Evolutionary conservation across 2,329 filamentous ascomycete genomes (phyloP), one percentile per base, ranked within the genome.

Genomic region (Alternaria panax): DNA sequence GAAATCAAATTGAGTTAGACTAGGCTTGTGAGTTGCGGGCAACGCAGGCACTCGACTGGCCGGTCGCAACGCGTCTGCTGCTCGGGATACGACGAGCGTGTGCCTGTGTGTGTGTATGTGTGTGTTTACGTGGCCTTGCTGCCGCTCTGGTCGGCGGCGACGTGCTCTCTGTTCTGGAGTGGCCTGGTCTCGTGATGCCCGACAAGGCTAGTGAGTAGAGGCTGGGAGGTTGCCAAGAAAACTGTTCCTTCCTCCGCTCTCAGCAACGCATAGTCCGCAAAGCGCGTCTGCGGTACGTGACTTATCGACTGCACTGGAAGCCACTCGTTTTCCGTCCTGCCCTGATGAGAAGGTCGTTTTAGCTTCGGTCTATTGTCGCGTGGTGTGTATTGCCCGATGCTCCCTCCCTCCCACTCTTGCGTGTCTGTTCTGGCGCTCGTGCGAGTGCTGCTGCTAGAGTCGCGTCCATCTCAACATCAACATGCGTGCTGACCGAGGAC

Each of bases 1-100:
- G 59, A 61, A 43, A 58, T 67, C 69, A 53, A 68, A 75, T 73
- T 64, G 67, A 67, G 72, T 73, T 76, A 75, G 74, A 59, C 69
- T 72, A 71, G 70, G 72, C 71, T 69, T 71, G 71, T 70, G 67
- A 71, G 67, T 34, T 68, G 68, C 73, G 69, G 72, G 70, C 66
- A 68, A 69, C 66, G 71, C 70, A 75, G 74, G 72, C 74, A 77
- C 74, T 75, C 68, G 48, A 73, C 70, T 75, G 73, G 71, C 60
- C 54, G 65, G 67, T 66, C 66, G 66, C 66, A 53, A 64, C 68
- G 68, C 68, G 68, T 68, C 46, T 57, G 52, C 42, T 40, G 40
- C 38, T 40, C 50, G 41, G 53, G 22, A 43, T 51, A 54, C 57
- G 54, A 48, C 57, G n/a, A n/a, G n/a, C n/a, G n/a, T n/a, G 30